phyloP scores from a whole-genome alignment of 495 filamentous ascomycete species.

The Penicilliopsis zonata region DNA sequence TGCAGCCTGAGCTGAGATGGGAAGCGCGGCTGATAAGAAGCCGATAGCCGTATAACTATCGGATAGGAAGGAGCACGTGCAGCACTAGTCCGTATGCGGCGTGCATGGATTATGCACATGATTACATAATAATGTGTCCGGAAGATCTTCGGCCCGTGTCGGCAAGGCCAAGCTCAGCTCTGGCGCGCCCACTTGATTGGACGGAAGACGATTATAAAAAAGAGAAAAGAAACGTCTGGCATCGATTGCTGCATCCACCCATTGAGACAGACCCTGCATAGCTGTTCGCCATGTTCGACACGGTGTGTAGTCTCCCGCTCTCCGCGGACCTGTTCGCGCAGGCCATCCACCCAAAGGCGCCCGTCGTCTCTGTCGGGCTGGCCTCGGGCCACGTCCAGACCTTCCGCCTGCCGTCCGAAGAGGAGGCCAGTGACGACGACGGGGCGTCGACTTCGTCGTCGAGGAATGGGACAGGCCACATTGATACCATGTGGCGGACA shows the following conservation, averaged over 20 bases:
- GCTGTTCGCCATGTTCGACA: constrained; percentile 55
- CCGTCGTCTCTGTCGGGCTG: constrained; percentile 76
- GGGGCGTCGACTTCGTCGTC: constrained; percentile 29
- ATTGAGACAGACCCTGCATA: neutral
- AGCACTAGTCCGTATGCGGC: no score
- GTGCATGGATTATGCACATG: no score
- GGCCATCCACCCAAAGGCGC: constrained; percentile 70
- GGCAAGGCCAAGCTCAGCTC: no score
- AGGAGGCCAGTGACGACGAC: constrained; percentile 32
- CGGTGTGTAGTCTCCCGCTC: constrained; percentile 78
- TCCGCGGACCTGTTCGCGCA: constrained; percentile 81
- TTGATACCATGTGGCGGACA: constrained; percentile 81
- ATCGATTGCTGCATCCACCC: neutral
- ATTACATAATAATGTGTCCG: no score
- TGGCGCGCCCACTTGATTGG: no score
- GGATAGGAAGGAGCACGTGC: no score
- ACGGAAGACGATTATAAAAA: constrained; percentile 2
- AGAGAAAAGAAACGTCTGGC: constrained; percentile 1
- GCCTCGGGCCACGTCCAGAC: constrained; percentile 77
- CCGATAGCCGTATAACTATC: no score
- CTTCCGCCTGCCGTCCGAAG: constrained; percentile 58
- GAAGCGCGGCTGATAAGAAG: no score
- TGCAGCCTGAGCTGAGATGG: no score
- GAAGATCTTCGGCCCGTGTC: no score
- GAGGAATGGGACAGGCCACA: constrained; percentile 52